Conservation (phyloP, 768 basidiomycete species). For the Lactifluus piperatus region DNA sequence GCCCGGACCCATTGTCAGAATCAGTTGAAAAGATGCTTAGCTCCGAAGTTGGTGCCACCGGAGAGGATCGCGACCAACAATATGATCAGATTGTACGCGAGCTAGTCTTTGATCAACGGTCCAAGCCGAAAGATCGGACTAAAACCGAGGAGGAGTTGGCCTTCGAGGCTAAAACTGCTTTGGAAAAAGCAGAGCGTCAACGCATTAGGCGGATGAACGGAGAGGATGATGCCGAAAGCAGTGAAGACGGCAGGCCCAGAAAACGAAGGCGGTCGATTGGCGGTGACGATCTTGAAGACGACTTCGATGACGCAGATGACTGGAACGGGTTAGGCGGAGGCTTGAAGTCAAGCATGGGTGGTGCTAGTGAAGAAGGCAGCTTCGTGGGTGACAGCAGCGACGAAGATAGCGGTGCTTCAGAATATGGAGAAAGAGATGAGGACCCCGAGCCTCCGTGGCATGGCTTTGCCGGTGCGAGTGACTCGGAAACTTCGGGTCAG, state of each 20-base stretch:
- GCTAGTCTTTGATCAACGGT: slow-evolving; percentile 86
- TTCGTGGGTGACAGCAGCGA: slow-evolving; percentile 23
- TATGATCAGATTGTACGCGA: slow-evolving; percentile 92
- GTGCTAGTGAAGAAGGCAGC: slow-evolving; percentile 15
- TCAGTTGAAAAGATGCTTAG: slow-evolving; percentile 10
- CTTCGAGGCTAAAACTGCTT: slow-evolving; percentile 71
- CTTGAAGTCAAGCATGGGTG: slow-evolving; percentile 22
- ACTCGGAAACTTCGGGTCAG: background rate
- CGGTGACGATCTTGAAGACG: slow-evolving; percentile 89
- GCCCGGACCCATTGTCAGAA: slow-evolving; percentile 38
- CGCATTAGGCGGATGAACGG: slow-evolving; percentile 83
- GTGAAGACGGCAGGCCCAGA: slow-evolving; percentile 41
- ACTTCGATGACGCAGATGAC: slow-evolving; percentile 40
- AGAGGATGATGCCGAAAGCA: slow-evolving; percentile 52
- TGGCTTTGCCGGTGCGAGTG: background rate
- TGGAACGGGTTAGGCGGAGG: slow-evolving; percentile 29
- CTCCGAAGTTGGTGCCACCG: background rate
- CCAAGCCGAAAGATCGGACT: slow-evolving; percentile 89
- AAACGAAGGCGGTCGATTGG: slow-evolving; percentile 52
- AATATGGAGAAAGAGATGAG: slow-evolving; percentile 28
- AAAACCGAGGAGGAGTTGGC: slow-evolving; percentile 96
- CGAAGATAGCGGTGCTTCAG: slow-evolving; percentile 27
- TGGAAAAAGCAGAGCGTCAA: slow-evolving; percentile 79
- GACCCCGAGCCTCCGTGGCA: slow-evolving; percentile 13
- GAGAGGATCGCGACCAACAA: slow-evolving; percentile 43